Evolutionary conservation across 192 early-diverging fungal genomes (phyloP).

Genomic region (Podila epigama): DNA sequence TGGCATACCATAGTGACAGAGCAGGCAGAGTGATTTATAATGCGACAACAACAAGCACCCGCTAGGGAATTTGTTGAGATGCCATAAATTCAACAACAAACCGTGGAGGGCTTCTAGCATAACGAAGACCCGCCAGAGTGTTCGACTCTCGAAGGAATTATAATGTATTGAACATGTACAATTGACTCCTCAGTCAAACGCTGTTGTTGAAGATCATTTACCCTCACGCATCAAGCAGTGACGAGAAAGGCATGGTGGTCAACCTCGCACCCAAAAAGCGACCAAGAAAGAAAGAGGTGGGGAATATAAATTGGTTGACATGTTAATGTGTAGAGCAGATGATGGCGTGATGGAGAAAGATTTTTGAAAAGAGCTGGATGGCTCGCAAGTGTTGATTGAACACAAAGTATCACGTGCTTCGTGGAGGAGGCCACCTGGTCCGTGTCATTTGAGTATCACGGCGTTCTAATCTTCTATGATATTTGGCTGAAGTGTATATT

Average conservation of each 20-base stretch:
- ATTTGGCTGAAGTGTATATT: too few species aligned
- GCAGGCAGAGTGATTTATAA: slow-evolving; percentile 14
- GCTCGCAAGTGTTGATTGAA: too few species aligned
- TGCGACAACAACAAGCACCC: slow-evolving; percentile 16
- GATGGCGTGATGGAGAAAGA: too few species aligned
- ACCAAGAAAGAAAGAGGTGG: slow-evolving; percentile 13
- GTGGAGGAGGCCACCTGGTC: too few species aligned
- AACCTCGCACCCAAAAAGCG: slow-evolving; percentile 25
- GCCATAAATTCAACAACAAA: slow-evolving; percentile 12
- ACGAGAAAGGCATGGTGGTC: slow-evolving; percentile 28
- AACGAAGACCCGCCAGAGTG: slow-evolving; percentile 12
- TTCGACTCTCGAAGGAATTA: too few species aligned
- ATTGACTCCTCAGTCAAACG: slow-evolving; percentile 13
- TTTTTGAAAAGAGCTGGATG: too few species aligned
- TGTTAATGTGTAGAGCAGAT: too few species aligned
- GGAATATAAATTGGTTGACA: too few species aligned
- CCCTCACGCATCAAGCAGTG: slow-evolving; percentile 24
- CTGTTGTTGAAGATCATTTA: slow-evolving; percentile 20
- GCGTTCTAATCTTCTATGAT: too few species aligned
- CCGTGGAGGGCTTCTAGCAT: slow-evolving; percentile 8
- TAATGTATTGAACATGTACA: too few species aligned
- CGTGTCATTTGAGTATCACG: too few species aligned
- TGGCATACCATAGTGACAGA: slow-evolving; percentile 12
- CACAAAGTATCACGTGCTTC: too few species aligned
- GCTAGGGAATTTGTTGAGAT: slow-evolving; percentile 13